Evolutionary conservation across 495 filamentous ascomycete species (phyloP), one percentile per base, ranked within the genome.

Genomic region (Lophiostoma macrostomum): DNA sequence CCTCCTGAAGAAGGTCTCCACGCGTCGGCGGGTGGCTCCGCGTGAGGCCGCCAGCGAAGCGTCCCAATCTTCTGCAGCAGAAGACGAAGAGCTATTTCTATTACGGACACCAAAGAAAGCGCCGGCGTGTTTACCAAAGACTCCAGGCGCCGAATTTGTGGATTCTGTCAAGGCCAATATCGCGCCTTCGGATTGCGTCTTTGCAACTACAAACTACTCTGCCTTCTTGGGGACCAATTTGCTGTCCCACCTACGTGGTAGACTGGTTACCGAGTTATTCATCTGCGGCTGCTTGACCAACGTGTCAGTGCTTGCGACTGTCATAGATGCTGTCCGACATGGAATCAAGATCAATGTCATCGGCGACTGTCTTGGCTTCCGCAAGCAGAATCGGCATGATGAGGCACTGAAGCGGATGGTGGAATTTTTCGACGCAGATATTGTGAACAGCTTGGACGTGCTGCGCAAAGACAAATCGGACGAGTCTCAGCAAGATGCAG

Each of bases 211-310:
- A 11, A 80, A 86, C 60, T 97, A 97, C 69, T 96, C 93, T 6
- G 91, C 93, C 14, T 86, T 98, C 62, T 82, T 80, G 55, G 81
- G 81, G 13, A 85, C 85, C 0, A 75, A 76, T 24, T 75, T 95
- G 13, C 76, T 96, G 19, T 71, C 84, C 31, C 76, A 79, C 6
- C 73, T 95, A 38, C 83, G 90, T 12, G 79, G 80, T 4, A 84
- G 80, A 18, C 82, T 98, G 35, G 80, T 96, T 35, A 96, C 90
- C 1, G 86, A 96, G 62, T 69, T 98, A n/a, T 96, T 87, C 64
- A 77, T 98, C 4, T 95, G 90, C 61, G 93, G 93, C 11, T 80
- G 86, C n/a, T 73, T 91, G 29, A 90, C 87, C 12, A 96, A 96
- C 66, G 75, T 89, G 24, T 90, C 90, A 19, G 82, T 97, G 24